Conservation (phyloP, 2,329 filamentous ascomycete genomes). For the Fusarium sp. region DNA sequence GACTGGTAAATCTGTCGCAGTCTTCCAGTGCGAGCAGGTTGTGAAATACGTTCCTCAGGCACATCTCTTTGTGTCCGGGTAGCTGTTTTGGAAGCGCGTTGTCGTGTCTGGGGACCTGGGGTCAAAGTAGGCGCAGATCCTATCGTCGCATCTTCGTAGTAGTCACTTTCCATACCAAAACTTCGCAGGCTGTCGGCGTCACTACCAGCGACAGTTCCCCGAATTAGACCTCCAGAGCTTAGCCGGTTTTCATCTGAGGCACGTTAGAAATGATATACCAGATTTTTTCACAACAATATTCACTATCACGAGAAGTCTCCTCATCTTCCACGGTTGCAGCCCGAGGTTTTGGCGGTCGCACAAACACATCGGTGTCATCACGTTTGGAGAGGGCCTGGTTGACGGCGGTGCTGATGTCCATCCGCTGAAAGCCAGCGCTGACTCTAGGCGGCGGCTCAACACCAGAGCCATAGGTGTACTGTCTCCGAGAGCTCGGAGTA, state of each 20-base stretch:
- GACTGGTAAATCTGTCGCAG: background rate
- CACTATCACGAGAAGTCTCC: slow-evolving; percentile 34
- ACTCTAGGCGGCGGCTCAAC: slow-evolving; percentile 48
- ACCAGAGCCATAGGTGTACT: slow-evolving; percentile 54
- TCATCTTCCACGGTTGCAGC: slow-evolving; percentile 29
- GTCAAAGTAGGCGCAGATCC: slow-evolving; percentile 41
- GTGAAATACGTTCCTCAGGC: background rate
- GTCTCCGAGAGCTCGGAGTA: slow-evolving; percentile 51
- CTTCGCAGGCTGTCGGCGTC: slow-evolving; percentile 50
- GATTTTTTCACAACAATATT: background rate
- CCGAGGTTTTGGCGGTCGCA: slow-evolving; percentile 20
- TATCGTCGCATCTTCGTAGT: slow-evolving; percentile 53
- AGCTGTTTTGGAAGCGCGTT: background rate
- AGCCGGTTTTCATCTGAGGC: slow-evolving; percentile 9
- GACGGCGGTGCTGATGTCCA: slow-evolving; percentile 47
- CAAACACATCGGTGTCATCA: slow-evolving; percentile 32
- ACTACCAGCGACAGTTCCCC: slow-evolving; percentile 25
- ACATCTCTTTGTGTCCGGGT: background rate
- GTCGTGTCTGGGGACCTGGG: slow-evolving; percentile 5
- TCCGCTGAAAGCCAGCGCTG: slow-evolving; percentile 36
- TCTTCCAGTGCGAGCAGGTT: background rate
- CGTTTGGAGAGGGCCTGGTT: slow-evolving; percentile 41
- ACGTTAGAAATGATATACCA: slow-evolving; percentile 5
- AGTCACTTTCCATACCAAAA: slow-evolving; percentile 52
- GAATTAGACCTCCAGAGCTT: background rate